Evolutionary conservation across 1,139 yeast genomes (phyloP).

Genomic region (Yamadazyma blattariae): DNA sequence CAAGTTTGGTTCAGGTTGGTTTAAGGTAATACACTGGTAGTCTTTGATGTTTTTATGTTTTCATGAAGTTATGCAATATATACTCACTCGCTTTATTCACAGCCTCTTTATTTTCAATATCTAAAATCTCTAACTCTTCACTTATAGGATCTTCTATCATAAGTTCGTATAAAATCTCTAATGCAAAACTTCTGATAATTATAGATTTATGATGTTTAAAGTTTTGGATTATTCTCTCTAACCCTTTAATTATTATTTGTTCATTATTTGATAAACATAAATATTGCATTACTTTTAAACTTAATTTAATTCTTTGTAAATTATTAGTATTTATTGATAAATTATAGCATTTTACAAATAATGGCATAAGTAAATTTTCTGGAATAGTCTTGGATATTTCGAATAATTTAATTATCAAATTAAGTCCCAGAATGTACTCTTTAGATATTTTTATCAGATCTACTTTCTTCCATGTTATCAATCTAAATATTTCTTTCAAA

Average conservation of each 20-base stretch:
- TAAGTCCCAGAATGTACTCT: slow-evolving; percentile 14
- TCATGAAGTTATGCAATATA: slow-evolving; percentile 14
- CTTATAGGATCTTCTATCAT: slow-evolving; percentile 5
- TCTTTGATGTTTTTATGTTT: slow-evolving; percentile 28
- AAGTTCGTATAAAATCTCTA: slow-evolving; percentile 11
- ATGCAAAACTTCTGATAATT: slow-evolving; percentile 25
- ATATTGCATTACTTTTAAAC: slow-evolving; percentile 35
- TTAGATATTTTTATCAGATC: slow-evolving; percentile 11
- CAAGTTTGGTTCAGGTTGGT: too few relatives aligned
- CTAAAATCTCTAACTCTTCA: slow-evolving; percentile 7
- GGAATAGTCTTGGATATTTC: slow-evolving; percentile 28
- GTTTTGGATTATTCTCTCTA: slow-evolving; percentile 27
- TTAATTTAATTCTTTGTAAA: slow-evolving; percentile 26
- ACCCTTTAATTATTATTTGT: slow-evolving; percentile 14
- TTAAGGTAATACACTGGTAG: too few relatives aligned
- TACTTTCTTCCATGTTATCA: slow-evolving; percentile 14
- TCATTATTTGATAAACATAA: slow-evolving; percentile 15
- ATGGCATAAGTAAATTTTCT: slow-evolving; percentile 32
- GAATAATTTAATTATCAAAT: slow-evolving; percentile 35
- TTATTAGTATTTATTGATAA: slow-evolving; percentile 49
- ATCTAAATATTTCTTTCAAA: slow-evolving; percentile 12
- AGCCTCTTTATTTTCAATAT: slow-evolving; percentile 1
- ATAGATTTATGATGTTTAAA: slow-evolving; percentile 27
- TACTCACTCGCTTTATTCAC: slow-evolving; percentile 2
- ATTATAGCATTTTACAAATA: slow-evolving; percentile 55